Evolutionary conservation across 495 filamentous ascomycete species (phyloP).

Genomic region (Aspergillus indologenus): DNA sequence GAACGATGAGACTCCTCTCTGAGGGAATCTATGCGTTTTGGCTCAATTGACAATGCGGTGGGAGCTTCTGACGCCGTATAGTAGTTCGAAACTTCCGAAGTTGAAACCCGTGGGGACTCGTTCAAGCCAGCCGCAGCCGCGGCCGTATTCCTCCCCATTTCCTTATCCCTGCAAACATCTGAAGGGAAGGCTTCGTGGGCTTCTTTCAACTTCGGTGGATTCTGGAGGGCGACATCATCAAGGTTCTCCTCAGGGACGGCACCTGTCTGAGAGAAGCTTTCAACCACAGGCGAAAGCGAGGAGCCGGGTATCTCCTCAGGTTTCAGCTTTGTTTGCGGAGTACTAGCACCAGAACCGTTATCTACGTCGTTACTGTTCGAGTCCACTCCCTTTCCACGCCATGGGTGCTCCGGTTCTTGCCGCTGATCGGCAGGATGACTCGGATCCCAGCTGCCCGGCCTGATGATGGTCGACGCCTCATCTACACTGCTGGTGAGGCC

Average conservation of each 20-base stretch:
- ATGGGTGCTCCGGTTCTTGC: conserved; percentile 8
- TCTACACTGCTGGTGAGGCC: conserved; percentile 49
- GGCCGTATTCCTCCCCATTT: conserved; percentile 29
- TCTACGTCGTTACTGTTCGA: background rate
- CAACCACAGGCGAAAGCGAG: conserved; percentile 31
- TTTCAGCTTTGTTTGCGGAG: conserved; percentile 21
- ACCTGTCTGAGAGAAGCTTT: conserved; percentile 30
- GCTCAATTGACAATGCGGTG: conserved; percentile 32
- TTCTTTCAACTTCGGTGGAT: conserved; percentile 23
- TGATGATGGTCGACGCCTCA: conserved; percentile 31
- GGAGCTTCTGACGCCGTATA: conserved; percentile 49
- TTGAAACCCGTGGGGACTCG: conserved; percentile 34
- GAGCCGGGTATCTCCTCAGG: conserved; percentile 19
- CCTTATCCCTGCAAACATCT: conserved; percentile 38
- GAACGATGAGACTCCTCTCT: conserved; percentile 23
- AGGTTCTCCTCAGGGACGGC: conserved; percentile 14
- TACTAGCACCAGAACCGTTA: conserved; percentile 6
- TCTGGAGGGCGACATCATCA: conserved; percentile 22
- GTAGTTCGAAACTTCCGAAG: conserved; percentile 43
- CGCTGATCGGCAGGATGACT: conserved; percentile 18
- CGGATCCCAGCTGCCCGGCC: conserved; percentile 19
- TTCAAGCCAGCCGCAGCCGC: conserved; percentile 40
- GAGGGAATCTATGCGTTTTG: conserved; percentile 17
- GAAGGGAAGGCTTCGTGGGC: conserved; percentile 30
- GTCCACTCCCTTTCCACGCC: conserved; percentile 10